Percentiles rank a stretch among this genome's conserved stretches.
Evolutionary conservation across 2,329 filamentous ascomycete genomes (phyloP).

Genomic region (Phoma sp.): DNA sequence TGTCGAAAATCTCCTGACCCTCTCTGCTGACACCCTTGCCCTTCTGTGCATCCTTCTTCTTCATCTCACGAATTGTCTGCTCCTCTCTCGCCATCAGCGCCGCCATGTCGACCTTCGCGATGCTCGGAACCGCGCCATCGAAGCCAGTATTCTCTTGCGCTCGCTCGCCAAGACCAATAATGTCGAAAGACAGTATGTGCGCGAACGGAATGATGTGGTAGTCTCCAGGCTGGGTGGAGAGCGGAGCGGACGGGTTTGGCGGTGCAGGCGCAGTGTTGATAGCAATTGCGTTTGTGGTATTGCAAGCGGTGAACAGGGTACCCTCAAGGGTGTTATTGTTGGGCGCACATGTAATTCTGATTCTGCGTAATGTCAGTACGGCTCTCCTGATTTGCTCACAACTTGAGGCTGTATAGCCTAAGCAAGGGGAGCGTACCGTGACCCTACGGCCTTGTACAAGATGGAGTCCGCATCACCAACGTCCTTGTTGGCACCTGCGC

Average conservation of each 20-base stretch:
- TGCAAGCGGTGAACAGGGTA: constrained; percentile 66
- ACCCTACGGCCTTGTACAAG: constrained; percentile 66
- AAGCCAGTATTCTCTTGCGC: constrained; percentile 50
- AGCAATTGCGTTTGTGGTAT: constrained; percentile 65
- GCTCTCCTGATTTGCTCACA: neutral
- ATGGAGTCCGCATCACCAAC: constrained; percentile 59
- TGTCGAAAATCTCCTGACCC: constrained; percentile 68
- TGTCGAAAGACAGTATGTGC: constrained; percentile 63
- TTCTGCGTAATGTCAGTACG: constrained; percentile 48
- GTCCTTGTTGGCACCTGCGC: constrained; percentile 48
- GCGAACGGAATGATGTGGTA: constrained; percentile 67
- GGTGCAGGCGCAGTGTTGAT: constrained; percentile 61
- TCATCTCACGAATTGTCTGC: constrained; percentile 60
- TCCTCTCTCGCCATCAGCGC: constrained; percentile 62
- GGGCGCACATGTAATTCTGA: constrained; percentile 63
- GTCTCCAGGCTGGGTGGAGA: constrained; percentile 55
- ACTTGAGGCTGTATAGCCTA: constrained; percentile 1
- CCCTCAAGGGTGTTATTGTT: constrained; percentile 63
- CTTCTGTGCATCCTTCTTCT: constrained; percentile 62
- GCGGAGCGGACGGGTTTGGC: constrained; percentile 49
- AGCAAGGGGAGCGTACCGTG: constrained; percentile 56
- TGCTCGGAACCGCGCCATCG: constrained; percentile 51
- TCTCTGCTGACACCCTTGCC: constrained; percentile 67
- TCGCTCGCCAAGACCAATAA: constrained; percentile 52
- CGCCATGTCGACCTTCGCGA: constrained; percentile 61